phyloP scores from a whole-genome alignment of 495 filamentous ascomycete genomes.

The Talaromyces trachyspermus region DNA sequence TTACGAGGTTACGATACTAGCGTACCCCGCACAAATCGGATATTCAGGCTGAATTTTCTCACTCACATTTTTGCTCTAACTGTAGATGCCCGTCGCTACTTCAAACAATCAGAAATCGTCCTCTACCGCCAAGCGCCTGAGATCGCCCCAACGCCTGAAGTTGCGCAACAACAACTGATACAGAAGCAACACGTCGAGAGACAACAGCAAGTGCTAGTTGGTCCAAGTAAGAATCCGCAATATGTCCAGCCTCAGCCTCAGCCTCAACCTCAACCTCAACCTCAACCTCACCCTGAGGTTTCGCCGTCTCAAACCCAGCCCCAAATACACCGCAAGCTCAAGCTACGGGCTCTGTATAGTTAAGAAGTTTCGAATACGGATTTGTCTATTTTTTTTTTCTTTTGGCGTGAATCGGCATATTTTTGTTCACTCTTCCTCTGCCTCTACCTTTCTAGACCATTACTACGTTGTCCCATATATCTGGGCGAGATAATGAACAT shows the following conservation, averaged over 20 bases:
- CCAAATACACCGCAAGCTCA: slow-evolving; percentile 3
- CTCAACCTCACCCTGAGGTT: slow-evolving; percentile 16
- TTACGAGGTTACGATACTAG: background rate
- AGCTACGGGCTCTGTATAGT: no score
- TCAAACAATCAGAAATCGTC: slow-evolving; percentile 99
- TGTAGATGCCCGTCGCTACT: slow-evolving; percentile 89
- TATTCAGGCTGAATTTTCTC: no score
- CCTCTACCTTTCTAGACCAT: no score
- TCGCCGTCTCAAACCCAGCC: slow-evolving; percentile 10
- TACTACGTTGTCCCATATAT: no score
- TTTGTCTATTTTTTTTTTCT: no score
- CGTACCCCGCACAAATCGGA: background rate
- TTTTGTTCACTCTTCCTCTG: no score
- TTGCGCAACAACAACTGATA: slow-evolving; percentile 39
- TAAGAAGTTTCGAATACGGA: no score
- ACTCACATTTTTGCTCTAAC: background rate
- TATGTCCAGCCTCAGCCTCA: slow-evolving; percentile 13
- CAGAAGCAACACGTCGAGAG: slow-evolving; percentile 34
- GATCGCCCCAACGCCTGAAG: slow-evolving; percentile 37
- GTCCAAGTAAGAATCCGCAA: slow-evolving; percentile 29
- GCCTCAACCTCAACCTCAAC: slow-evolving; percentile 12
- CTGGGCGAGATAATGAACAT: no score
- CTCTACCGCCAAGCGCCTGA: slow-evolving; percentile 91
- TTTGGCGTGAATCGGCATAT: no score
- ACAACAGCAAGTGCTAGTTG: slow-evolving; percentile 31